Evolutionary conservation across 2,329 filamentous ascomycete genomes (phyloP), one percentile per base, ranked within the genome.

Genomic region (Clarireedia sp.): DNA sequence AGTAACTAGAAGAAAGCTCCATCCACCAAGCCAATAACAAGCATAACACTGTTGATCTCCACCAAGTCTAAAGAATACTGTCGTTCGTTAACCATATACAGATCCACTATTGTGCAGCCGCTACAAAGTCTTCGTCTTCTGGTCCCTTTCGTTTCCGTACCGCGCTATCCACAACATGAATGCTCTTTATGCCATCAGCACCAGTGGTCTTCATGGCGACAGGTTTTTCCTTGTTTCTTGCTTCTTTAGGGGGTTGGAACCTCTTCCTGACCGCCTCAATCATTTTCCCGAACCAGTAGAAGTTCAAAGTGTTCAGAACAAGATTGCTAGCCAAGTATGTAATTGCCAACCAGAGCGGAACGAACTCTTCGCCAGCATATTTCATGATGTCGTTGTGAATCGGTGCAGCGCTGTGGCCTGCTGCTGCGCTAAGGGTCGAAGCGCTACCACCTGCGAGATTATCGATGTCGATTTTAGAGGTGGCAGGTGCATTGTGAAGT

Each of bases 201-300:
- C 66, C 64, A 7, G 64, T 67, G 44, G 51, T 68, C 46, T 54
- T 64, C 6, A 58, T 60, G 43, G 61, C 63, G 16, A 62, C 59
- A 8, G 63, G 57, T 54, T 69, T 67, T 48, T 66, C 63, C 57
- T 67, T 68, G 40, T 65, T 61, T 51, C 61, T 65, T 37, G 56
- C 52, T n/a, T 71, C 67, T 60, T 72, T 68, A 24, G 72, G 66
- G 4, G 85, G 71, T 58, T 82, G 78, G 67, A 94, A 94, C 24
- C 89, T 78, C 74, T 88, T 90, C 57, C 83, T 78, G 12, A 94
- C 82, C 8, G 89, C 87, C 57, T 82, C 77, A 59, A 95, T 83
- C 89, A 95, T 95, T 78, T 89, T 90, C 66, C 82, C 77, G 68
- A 92, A 94, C 89, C 89, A 95, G 72, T 85, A 88, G 66, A 88